Base-by-base conservation (phyloP, 2,329 filamentous ascomycete genomes). In the Thelonectria olida region DNA sequence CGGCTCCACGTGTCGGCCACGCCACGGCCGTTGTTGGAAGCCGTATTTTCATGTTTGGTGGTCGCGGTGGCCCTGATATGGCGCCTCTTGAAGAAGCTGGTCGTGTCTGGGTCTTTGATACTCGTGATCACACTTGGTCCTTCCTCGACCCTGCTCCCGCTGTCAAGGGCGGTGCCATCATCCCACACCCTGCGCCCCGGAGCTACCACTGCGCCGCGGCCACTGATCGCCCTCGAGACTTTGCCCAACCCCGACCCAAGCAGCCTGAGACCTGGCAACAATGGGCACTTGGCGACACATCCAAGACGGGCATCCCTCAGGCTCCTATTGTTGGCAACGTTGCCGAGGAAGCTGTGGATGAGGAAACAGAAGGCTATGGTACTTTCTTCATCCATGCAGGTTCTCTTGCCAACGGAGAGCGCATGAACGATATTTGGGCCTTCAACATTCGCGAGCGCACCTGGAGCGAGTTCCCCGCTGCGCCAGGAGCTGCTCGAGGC, bases 21-120 rank as follows among this genome's bases (percentile, higher is more conserved):
- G 89, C 92, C 31, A 87, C 90, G 0, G 85, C 89, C 12, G 84
- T 88, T 1, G 85, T 96, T 59, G 84, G 88, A 59, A 84, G 85
- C 44, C 88, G 88, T 20, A 88, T 96, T 70, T 95, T 95, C 77
- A 66, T 96, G 41, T 97, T 94, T 76, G 93, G 92, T 48, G 93
- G 93, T 9, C 88, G 92, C 44, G 89, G 90, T 31, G 90, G 90
- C 0, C 77, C 82, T 3, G 87, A 87, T 25, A 89, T 92, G 85
- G 80, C 85, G 2, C 88, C 92, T 1, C 81, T 97, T 10, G 87
- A 94, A 53, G 93, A 97, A 71, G 75, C 81, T 10, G 93, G 93
- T 15, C 82, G 87, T 3, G 82, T 96, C 52, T 96, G 92, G 92
- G 81, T 88, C 27, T 94, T 92, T 70, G 86, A 93, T 73, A 88